Conservation (phyloP, 371 early-diverging fungal species). For the Chytridium lagenaria region DNA sequence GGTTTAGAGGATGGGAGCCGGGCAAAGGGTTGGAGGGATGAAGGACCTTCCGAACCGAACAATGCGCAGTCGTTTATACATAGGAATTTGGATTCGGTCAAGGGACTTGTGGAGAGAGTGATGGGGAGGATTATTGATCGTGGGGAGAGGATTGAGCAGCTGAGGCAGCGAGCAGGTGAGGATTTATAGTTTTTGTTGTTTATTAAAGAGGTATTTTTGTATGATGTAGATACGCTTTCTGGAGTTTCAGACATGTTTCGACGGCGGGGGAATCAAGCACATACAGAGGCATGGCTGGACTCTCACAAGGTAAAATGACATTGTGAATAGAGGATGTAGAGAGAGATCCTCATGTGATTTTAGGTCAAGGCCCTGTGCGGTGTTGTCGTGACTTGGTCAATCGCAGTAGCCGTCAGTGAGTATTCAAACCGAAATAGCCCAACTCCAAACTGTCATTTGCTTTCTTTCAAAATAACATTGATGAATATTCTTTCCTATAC, state of each 20-base stretch:
- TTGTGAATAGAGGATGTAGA: not conserved
- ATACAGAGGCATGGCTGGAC: slow-evolving; percentile 18
- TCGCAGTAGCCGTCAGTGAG: slow-evolving; percentile 3
- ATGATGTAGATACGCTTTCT: not conserved
- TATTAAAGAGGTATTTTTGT: not conserved
- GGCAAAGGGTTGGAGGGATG: too few relatives aligned
- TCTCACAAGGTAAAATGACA: slow-evolving; percentile 3
- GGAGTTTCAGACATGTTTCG: slow-evolving; percentile 12
- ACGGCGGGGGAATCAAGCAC: not conserved
- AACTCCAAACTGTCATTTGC: too few relatives aligned
- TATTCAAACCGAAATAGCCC: too few relatives aligned
- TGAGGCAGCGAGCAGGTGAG: slow-evolving; percentile 13
- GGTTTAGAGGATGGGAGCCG: too few relatives aligned
- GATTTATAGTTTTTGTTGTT: not conserved
- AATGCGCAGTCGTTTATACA: not conserved
- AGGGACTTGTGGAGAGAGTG: slow-evolving; percentile 18
- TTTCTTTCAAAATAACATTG: too few relatives aligned
- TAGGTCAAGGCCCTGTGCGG: slow-evolving; percentile 19
- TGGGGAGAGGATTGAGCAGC: not conserved
- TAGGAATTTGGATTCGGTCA: not conserved
- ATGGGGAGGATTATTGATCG: slow-evolving; percentile 20
- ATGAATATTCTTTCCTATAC: too few relatives aligned
- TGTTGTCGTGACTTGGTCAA: slow-evolving; percentile 4
- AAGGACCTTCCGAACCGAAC: not conserved
- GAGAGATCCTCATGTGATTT: not conserved